phyloP scores from a whole-genome alignment of 768 basidiomycete genomes.

The Phlegmacium glaucopus region DNA sequence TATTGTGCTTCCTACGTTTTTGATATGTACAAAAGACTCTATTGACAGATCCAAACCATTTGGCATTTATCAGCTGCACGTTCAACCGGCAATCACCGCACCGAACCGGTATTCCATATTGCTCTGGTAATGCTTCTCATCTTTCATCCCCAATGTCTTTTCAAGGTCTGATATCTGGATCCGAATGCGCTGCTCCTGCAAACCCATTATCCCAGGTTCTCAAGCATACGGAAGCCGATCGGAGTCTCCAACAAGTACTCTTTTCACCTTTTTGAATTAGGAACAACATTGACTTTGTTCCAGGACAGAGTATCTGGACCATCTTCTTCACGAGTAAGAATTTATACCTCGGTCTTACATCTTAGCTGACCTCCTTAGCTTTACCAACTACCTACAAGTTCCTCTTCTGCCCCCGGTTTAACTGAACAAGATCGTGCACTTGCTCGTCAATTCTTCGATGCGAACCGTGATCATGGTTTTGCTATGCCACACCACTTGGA shows the following conservation, averaged over 20 bases:
- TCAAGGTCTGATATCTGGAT: constrained; percentile 78
- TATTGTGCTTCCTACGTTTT: no score
- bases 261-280: not conserved
- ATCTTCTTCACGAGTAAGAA: constrained; percentile 63
- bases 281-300: constrained; percentile 4
- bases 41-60: no score
- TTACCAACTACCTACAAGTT: constrained; percentile 69
- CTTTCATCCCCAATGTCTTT: constrained; percentile 53
- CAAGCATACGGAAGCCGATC: constrained; percentile 87
- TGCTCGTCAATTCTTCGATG: constrained; percentile 78
- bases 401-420: constrained; percentile 34
- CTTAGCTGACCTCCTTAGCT: constrained; percentile 41
- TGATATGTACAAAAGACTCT: no score
- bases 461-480: constrained; percentile 32
- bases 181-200: constrained; percentile 80
- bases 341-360: not conserved
- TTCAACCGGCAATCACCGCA: not conserved
- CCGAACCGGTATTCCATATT: not conserved
- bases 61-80: not conserved
- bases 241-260: constrained; percentile 81
- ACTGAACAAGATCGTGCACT: constrained; percentile 68
- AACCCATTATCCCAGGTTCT: constrained; percentile 89
- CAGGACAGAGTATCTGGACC: constrained; percentile 76
- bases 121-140: constrained; percentile 1
- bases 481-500: constrained; percentile 28